Evolutionary conservation across 2,329 filamentous ascomycete genomes (phyloP).

Genomic region (Diplocarpon rosae): DNA sequence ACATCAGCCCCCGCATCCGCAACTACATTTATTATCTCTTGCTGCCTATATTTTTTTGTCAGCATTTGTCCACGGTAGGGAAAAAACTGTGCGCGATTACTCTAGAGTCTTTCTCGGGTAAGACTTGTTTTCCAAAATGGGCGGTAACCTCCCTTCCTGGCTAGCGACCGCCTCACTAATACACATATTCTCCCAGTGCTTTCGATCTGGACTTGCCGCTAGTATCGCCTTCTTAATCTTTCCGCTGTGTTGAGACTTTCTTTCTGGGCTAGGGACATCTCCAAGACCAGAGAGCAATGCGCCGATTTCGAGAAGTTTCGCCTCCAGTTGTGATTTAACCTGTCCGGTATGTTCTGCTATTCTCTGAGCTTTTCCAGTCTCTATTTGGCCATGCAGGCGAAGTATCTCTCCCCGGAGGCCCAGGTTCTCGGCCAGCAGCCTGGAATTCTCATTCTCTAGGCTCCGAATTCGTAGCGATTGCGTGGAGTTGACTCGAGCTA

Average conservation of each 20-base stretch:
- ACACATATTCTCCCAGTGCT: conserved; percentile 38
- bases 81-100: conserved; percentile 33
- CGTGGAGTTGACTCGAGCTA: conserved; percentile 66
- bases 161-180: conserved; percentile 27
- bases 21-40: conserved; percentile 23
- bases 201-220: conserved; percentile 38
- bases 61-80: conserved; percentile 3
- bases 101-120: conserved; percentile 58
- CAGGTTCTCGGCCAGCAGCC: conserved; percentile 69
- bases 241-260: conserved; percentile 33
- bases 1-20: conserved; percentile 25
- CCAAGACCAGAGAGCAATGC: conserved; percentile 56
- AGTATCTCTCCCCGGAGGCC: conserved; percentile 60
- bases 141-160: conserved; percentile 40
- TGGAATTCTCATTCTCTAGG: conserved; percentile 64
- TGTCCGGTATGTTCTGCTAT: conserved; percentile 55
- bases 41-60: conserved; percentile 16
- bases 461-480: conserved; percentile 68
- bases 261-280: conserved; percentile 43
- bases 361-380: conserved; percentile 46
- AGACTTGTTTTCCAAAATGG: conserved; percentile 58
- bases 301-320: conserved; percentile 61
- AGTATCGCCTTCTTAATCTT: conserved; percentile 28
- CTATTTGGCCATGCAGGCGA: conserved; percentile 55
- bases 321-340: conserved; percentile 61